phyloP scores from a whole-genome alignment of 2,329 filamentous ascomycete genomes.

The Iodosphaeria phyllophila region DNA sequence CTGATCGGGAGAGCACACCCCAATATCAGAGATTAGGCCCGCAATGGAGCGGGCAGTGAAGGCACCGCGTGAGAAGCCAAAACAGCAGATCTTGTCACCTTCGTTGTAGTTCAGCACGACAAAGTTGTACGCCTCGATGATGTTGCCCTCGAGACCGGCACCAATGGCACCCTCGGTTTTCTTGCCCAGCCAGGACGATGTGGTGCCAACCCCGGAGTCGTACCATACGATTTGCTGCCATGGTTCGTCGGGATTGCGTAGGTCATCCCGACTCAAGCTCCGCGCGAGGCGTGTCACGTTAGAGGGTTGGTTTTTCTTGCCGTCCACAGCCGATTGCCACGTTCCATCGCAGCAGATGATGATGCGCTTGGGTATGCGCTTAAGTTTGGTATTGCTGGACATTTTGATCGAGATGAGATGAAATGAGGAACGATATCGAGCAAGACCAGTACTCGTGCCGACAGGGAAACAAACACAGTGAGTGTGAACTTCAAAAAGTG shows the following conservation, averaged over 20 bases:
- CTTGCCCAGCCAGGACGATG: conserved; percentile 15
- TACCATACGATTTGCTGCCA: conserved; percentile 6
- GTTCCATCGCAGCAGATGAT: conserved; percentile 6
- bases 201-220: conserved; percentile 15
- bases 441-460: too few species aligned
- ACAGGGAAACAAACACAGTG: too few species aligned
- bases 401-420: too few species aligned
- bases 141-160: conserved; percentile 4
- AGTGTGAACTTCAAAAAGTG: too few species aligned
- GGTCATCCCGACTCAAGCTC: conserved; percentile 11
- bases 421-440: too few species aligned
- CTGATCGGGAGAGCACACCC: conserved; percentile 5
- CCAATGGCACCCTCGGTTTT: conserved; percentile 4
- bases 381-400: not conserved
- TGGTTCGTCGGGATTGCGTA: conserved; percentile 16
- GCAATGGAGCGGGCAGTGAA: conserved; percentile 20
- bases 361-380: conserved; percentile 2
- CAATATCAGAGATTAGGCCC: conserved; percentile 14
- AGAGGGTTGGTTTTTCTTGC: conserved; percentile 6
- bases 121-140: conserved; percentile 17
- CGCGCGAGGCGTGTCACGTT: conserved; percentile 9
- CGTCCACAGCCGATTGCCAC: conserved; percentile 8
- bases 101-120: conserved; percentile 18
- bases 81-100: conserved; percentile 16
- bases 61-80: conserved; percentile 20